phyloP scores from a whole-genome alignment of 2,329 filamentous ascomycete genomes.

The Clonostachys chloroleuca region DNA sequence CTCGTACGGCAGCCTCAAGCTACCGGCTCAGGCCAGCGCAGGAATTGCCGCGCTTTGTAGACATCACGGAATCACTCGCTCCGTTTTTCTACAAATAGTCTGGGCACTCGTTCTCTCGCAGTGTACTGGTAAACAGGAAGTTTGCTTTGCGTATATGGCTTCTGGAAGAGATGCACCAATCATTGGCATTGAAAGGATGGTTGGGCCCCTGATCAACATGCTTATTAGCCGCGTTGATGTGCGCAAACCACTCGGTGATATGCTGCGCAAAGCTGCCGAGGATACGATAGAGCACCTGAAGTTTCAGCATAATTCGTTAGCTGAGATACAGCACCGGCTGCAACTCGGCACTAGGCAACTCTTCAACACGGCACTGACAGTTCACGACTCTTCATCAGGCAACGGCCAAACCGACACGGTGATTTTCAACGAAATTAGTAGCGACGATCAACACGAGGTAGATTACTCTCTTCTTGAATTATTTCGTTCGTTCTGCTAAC shows the following conservation, averaged over 20 bases:
- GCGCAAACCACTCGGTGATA: constrained; percentile 12
- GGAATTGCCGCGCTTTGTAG: neutral
- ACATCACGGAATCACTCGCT: constrained; percentile 32
- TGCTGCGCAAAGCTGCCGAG: constrained; percentile 36
- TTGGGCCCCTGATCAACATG: constrained; percentile 52
- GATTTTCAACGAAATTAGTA: constrained; percentile 8
- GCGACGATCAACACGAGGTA: constrained; percentile 5
- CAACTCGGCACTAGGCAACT: constrained; percentile 10
- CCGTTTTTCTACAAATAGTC: constrained; percentile 42
- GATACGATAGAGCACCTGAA: constrained; percentile 39
- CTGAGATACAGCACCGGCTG: constrained; percentile 32
- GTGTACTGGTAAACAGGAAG: constrained; percentile 39
- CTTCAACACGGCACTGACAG: constrained; percentile 24
- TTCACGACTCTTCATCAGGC: constrained; percentile 11
- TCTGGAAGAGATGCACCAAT: constrained; percentile 50
- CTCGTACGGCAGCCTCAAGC: no score
- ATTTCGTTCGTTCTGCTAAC: no score
- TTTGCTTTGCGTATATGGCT: constrained; percentile 49
- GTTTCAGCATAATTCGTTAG: constrained; percentile 43
- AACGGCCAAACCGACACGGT: neutral
- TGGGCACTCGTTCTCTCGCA: constrained; percentile 45
- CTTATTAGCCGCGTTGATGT: constrained; percentile 39
- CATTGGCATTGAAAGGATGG: constrained; percentile 36
- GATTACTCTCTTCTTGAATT: no score
- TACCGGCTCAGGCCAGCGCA: no score